phyloP scores from a whole-genome alignment of 129 eudicot genomes.

The Chrysanthemum lavandulifolium region DNA sequence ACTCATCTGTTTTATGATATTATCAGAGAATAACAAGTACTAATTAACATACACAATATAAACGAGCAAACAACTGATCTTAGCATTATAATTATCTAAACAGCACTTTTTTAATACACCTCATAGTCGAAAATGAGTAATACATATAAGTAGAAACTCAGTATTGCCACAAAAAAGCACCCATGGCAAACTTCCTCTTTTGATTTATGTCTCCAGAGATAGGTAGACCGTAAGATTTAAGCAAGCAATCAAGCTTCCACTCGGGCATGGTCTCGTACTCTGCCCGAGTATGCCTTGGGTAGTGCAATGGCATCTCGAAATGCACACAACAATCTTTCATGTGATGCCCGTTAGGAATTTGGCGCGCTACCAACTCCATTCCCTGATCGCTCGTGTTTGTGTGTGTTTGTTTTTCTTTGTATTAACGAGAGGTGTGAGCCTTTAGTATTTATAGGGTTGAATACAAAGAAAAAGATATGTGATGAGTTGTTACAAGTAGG shows the following conservation, averaged over 20 bases:
- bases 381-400: slow-evolving; percentile 18
- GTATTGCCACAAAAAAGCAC: slow-evolving; percentile 69
- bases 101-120: neutral
- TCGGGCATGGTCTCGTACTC: slow-evolving; percentile 74
- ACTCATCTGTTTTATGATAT: too few species aligned
- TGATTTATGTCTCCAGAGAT: slow-evolving; percentile 44
- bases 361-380: slow-evolving; percentile 38
- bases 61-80: too few species aligned
- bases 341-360: slow-evolving; percentile 24
- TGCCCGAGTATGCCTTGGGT: slow-evolving; percentile 54
- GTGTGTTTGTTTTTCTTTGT: neutral
- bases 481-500: slow-evolving; percentile 38
- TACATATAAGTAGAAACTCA: neutral
- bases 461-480: neutral
- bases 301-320: slow-evolving; percentile 81
- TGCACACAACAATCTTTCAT: slow-evolving; percentile 26
- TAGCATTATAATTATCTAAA: neutral
- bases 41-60: too few species aligned
- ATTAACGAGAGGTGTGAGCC: neutral
- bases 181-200: slow-evolving; percentile 74
- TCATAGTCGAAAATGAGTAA: neutral
- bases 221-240: slow-evolving; percentile 55
- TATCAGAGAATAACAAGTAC: too few species aligned
- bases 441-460: slow-evolving; percentile 23
- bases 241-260: slow-evolving; percentile 74